Evolutionary conservation across 257 asterid species (phyloP).

Genomic region (Solanum habrochaites): DNA sequence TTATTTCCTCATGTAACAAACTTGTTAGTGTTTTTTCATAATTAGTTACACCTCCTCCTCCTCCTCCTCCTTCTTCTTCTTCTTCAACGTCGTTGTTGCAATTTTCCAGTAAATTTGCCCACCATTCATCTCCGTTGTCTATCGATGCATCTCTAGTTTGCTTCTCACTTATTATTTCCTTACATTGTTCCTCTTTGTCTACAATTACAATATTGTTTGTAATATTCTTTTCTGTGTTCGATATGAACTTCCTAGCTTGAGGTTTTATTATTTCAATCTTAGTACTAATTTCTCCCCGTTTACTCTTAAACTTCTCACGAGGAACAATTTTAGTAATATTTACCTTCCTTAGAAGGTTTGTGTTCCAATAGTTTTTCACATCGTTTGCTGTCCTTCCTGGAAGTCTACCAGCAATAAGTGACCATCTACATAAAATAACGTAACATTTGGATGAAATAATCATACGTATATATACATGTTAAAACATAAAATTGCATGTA

Average conservation of each 20-base stretch:
- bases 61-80: neutral
- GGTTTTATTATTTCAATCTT: neutral
- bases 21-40: neutral
- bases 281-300: neutral
- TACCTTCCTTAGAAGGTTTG: neutral
- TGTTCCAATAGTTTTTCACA: conserved; percentile 23
- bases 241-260: neutral
- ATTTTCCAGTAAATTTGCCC: neutral
- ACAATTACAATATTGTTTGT: neutral
- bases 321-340: neutral
- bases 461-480: neutral
- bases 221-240: neutral
- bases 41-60: neutral
- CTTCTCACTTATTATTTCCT: neutral
- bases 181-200: neutral
- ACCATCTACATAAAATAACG: conserved; percentile 2
- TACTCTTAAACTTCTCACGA: conserved; percentile 11
- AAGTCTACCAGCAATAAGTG: conserved; percentile 20
- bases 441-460: neutral
- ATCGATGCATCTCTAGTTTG: neutral
- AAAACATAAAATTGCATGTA: neutral
- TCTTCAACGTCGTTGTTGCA: neutral
- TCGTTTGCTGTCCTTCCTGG: conserved; percentile 21
- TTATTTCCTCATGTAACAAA: neutral
- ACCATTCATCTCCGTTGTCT: neutral